Evolutionary conservation across 805 yeast species (phyloP), one percentile per base, ranked within the genome.

Genomic region (Jamesozyma hellenica): DNA sequence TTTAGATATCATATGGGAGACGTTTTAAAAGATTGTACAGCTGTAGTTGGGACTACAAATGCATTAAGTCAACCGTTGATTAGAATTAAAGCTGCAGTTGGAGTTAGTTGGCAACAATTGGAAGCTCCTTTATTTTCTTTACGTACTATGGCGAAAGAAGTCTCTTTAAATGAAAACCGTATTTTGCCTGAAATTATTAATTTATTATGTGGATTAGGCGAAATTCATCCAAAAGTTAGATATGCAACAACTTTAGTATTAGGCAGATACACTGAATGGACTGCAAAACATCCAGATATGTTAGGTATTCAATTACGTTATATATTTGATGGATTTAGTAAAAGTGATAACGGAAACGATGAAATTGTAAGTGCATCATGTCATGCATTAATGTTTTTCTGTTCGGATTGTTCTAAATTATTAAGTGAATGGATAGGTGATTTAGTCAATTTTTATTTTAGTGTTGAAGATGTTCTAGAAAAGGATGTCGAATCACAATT

Each of bases 1-100:
- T 92, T 90, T 63, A 72, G 99, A 53, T 92, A 92, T 61, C 95
- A 86, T 41, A 84, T 92, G 83, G 97, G 97, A 29, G 97, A 92
- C 58, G 95, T 90, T n/a, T 65, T 92, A 45, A 94, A 94, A 56
- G 95, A 87, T 56, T 87, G 97, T 65, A 84, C 96, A 50, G 83
- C 84, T 1, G 90, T 92, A 3, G 77, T 85, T 32, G 97, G 97
- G 1, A 70, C 94, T 3, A 63, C 73, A 9, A 66, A 62, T 31
- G 86, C 95, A 0, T 66, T 92, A 28, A 60, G 64, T 17, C 78
- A 83, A 39, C 94, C 96, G 15, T 81, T 77, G 50, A 63, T 65
- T 28, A 73, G 70, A 50, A 72, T 87, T 36, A 74, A 74, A 48
- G 38, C 48, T 7, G 52, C 64, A 1, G 40, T 68, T 21, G 61